Evolutionary conservation across 768 basidiomycete species (phyloP), one percentile per base, ranked within the genome.

Genomic region (Suillus bovinus): DNA sequence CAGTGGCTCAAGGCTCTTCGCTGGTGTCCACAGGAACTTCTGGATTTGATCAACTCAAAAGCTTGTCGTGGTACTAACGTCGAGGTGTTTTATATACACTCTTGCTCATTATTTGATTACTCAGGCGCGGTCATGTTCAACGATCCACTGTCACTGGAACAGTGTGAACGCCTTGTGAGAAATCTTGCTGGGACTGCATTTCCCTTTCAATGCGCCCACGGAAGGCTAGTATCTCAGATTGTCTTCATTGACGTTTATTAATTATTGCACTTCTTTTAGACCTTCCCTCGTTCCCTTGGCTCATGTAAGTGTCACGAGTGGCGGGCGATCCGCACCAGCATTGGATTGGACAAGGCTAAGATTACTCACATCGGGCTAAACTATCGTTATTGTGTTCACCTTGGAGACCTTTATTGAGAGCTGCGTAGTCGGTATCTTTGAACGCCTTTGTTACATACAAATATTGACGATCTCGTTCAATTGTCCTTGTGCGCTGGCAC

Each of bases 41-140:
- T 95, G 16, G 92, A 95, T 39, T 76, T 99, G 65, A 80, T 94
- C 67, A 96, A 98, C 74, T 97, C 95, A 11, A 96, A 94, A 76
- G 97, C 97, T 27, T 99, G 97, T 71, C 82, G 97, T 78, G 96
- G 96, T 89, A 71, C 66, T 72, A 53, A 59, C 36, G 52, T 54
- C 53, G 61, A 63, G 60, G 41, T 54, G 44, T 34, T 22, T n/a
- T 27, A n/a, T 44, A 60, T 13, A n/a, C 5, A 39, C 36, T 42
- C 20, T 36, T 41, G n/a, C 29, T 50, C 31, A 39, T 54, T 68
- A 13, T 69, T 39, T 24, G 27, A 11, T 54, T 50, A 56, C 57
- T 24, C 72, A 97, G 95, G 96, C 58, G 96, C 96, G 3, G 92
- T 97, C 74, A 97, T 98, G 94, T 97, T 97, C 80, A 96, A 96